phyloP scores from a whole-genome alignment of 2,329 filamentous ascomycete genomes.

The Sclerotinia borealis region DNA sequence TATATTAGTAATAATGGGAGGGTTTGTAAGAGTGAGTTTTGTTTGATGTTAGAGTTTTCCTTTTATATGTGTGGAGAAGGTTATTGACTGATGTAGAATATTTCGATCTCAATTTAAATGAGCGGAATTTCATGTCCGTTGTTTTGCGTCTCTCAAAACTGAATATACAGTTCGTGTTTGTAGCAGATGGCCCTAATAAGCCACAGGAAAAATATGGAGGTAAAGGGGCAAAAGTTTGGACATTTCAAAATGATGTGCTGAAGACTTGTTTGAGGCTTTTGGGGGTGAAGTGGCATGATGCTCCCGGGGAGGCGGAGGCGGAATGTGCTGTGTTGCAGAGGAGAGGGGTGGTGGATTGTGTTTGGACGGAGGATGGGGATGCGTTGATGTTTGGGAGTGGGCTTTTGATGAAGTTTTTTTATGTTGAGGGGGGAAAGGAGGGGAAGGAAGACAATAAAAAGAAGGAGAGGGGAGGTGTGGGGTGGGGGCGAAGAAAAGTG shows the following conservation, averaged over 20 bases:
- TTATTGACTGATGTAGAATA: not conserved
- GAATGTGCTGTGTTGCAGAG: slow-evolving; percentile 82
- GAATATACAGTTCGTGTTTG: slow-evolving; percentile 74
- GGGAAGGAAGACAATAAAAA: not conserved
- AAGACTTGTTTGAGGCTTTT: slow-evolving; percentile 64
- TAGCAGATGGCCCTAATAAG: slow-evolving; percentile 77
- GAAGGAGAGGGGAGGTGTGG: slow-evolving; percentile 3
- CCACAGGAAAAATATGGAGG: slow-evolving; percentile 46
- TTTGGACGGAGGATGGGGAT: slow-evolving; percentile 90
- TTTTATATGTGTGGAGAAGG: too few species aligned
- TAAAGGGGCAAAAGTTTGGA: not conserved
- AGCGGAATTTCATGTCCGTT: slow-evolving; percentile 63
- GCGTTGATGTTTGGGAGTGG: slow-evolving; percentile 80
- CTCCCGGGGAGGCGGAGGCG: slow-evolving; percentile 88
- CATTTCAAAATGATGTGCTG: slow-evolving; percentile 36
- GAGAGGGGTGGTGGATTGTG: slow-evolving; percentile 76
- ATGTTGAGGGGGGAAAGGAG: not conserved
- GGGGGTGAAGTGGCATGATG: slow-evolving; percentile 74
- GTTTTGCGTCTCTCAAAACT: slow-evolving; percentile 66
- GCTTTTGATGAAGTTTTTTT: slow-evolving; percentile 33
- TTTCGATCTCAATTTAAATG: not conserved
- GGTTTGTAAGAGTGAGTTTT: not conserved
- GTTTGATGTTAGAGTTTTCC: too few species aligned
- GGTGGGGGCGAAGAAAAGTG: slow-evolving; percentile 8
- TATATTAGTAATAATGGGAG: slow-evolving; percentile 40